A percentile compares a stretch with the other conserved stretches of the same genome.
Conservation (phyloP, 805 yeast species). For the Yarrowia divulgata region DNA sequence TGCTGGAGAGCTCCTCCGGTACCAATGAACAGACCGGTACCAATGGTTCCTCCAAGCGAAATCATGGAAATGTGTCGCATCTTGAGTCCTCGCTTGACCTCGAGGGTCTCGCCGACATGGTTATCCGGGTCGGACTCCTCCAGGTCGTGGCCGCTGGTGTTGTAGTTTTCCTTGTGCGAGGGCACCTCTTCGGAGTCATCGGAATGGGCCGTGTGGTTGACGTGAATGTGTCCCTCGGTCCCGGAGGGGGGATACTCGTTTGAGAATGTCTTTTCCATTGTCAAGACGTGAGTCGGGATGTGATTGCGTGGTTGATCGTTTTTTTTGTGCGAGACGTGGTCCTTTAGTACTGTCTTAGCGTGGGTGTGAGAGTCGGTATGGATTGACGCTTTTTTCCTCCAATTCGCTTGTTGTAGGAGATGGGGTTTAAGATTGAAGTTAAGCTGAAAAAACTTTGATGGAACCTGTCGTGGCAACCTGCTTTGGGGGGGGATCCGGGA, state of each 20-base stretch:
- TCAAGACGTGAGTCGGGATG: not conserved
- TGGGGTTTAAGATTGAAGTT: conserved; percentile 34
- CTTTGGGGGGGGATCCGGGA: not conserved
- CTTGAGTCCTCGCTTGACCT: conserved; percentile 50
- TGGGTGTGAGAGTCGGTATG: not conserved
- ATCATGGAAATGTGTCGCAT: conserved; percentile 80
- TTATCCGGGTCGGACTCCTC: conserved; percentile 39
- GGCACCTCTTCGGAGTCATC: conserved; percentile 20
- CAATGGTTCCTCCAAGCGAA: conserved; percentile 83
- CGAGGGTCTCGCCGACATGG: conserved; percentile 37
- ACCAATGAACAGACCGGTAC: conserved; percentile 79
- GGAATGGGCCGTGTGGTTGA: conserved; percentile 18
- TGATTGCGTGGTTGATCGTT: not conserved
- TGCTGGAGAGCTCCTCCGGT: conserved; percentile 67
- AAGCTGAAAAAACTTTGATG: conserved; percentile 7
- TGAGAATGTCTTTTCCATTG: conserved; percentile 18
- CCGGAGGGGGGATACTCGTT: conserved; percentile 9
- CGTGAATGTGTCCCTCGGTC: conserved; percentile 20
- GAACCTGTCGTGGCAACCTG: not conserved
- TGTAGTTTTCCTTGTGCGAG: conserved; percentile 22
- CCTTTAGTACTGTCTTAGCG: conserved; percentile 17
- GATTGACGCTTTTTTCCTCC: conserved; percentile 13
- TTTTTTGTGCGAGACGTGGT: not conserved
- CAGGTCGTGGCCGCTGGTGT: conserved; percentile 30
- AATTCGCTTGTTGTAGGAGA: conserved; percentile 27